Conservation (phyloP, 169 alveolate genomes). For the Plasmodium gonderi region DNA sequence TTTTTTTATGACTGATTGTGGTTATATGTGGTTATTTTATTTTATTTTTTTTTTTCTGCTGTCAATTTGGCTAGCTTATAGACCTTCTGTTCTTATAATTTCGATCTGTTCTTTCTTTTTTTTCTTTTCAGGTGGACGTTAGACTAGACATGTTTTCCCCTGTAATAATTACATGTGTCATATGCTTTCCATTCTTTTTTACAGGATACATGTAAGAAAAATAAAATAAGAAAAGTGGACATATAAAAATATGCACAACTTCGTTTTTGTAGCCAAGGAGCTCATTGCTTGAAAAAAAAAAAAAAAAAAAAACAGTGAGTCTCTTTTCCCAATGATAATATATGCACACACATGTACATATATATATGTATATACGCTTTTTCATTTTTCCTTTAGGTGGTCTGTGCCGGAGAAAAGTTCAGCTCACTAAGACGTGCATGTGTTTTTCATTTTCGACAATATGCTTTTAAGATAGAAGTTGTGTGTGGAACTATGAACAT, state of each 20-base stretch:
- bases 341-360: neutral
- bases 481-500: neutral
- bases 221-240: neutral
- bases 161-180: constrained; percentile 17
- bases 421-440: neutral
- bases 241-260: neutral
- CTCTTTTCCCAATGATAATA: too few species aligned
- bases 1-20: too few species aligned
- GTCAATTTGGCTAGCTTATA: neutral
- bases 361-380: neutral
- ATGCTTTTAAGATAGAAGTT: neutral
- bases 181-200: constrained; percentile 56
- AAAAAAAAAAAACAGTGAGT: too few species aligned
- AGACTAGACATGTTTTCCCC: constrained; percentile 65
- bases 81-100: neutral
- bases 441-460: neutral
- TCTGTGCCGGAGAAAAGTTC: constrained; percentile 23
- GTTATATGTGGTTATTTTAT: too few species aligned
- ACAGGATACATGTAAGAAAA: constrained; percentile 53
- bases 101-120: neutral
- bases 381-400: constrained; percentile 22
- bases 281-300: too few species aligned
- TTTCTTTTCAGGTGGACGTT: constrained; percentile 46
- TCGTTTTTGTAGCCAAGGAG: too few species aligned
- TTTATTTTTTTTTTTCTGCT: neutral